Evolutionary conservation across 768 basidiomycete genomes (phyloP), one percentile per base, ranked within the genome.

Genomic region (Phylloporus sp.): DNA sequence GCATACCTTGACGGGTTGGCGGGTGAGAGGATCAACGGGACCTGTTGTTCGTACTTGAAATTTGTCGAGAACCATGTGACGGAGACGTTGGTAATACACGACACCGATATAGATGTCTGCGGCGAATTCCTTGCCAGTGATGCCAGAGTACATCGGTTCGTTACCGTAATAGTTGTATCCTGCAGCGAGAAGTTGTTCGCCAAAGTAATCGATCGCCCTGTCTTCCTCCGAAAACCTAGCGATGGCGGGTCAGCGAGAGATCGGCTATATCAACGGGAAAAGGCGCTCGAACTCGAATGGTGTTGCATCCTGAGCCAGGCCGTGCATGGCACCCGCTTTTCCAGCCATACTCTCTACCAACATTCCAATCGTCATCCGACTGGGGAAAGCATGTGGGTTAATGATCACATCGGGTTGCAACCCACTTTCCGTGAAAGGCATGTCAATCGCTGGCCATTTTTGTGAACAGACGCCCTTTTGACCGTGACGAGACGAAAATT

Each of bases 341-440:
- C 97, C 97, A 0, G 97, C 97, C 85, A 98, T 86, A 71, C 92
- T 95, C 77, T 99, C 97, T 52, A 99, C 93, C 67, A 99, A 85
- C 97, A 99, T 99, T 53, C 97, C 97, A 61, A 99, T 99, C 1
- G 97, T 99, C 97, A 99, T 99, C 60, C 97, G 91, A 77, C 86
- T 90, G 2, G 97, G 97, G 78, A 99, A 99, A 15, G 97, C 97
- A 68, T 99, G 97, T 31, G 97, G 97, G 72, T 99, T 99, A 76
- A 99, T 98, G 69, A 99, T 98, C 45, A 99, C 84, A 70, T 99
- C 97, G 2, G 97, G 97, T 70, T 97, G 95, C 80, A 99, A 94
- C 15, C 97, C 97, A 52, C 91, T 95, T 74, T 99, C 97, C 61
- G 85, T 86, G 79, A 99, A 98, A 13, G 97, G 97, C 97, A 99